Percentiles rank a stretch among this genome's conserved stretches.
Conservation (phyloP, 805 yeast genomes). For the Metschnikowia kofuensis region DNA sequence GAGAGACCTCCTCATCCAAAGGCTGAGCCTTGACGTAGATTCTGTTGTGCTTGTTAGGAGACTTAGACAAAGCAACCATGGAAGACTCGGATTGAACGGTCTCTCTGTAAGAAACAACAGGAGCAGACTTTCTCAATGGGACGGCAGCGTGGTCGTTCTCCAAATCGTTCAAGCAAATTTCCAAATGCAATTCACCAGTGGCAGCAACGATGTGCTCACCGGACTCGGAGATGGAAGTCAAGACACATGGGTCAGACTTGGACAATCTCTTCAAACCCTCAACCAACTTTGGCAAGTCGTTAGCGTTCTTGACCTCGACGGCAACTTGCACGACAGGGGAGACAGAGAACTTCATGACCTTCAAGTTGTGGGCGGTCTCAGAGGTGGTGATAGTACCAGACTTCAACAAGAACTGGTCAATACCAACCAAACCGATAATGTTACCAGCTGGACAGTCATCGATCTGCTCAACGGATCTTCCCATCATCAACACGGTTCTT, state of each 20-base stretch:
- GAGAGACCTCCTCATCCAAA: slow-evolving; percentile 85
- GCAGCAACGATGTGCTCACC: slow-evolving; percentile 99
- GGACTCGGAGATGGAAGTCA: slow-evolving; percentile 79
- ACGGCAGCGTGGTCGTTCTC: slow-evolving; percentile 99
- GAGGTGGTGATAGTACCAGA: slow-evolving; percentile 98
- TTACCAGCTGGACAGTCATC: slow-evolving; percentile 99
- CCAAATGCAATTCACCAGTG: slow-evolving; percentile 99
- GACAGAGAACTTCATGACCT: slow-evolving; percentile 99
- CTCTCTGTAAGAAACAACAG: slow-evolving; percentile 98
- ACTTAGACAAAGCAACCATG: slow-evolving; percentile 95
- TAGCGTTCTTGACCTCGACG: slow-evolving; percentile 99
- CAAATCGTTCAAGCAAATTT: slow-evolving; percentile 93
- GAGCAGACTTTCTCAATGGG: slow-evolving; percentile 96
- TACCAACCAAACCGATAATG: slow-evolving; percentile 99
- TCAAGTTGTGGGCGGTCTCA: slow-evolving; percentile 98
- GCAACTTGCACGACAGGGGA: slow-evolving; percentile 99
- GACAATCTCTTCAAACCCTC: slow-evolving; percentile 99
- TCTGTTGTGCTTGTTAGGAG: slow-evolving; percentile 99
- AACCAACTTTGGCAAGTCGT: slow-evolving; percentile 98
- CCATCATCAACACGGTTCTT: slow-evolving; percentile 99
- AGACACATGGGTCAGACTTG: slow-evolving; percentile 99
- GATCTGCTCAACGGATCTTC: slow-evolving; percentile 95
- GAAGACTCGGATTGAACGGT: slow-evolving; percentile 92
- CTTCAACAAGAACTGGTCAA: slow-evolving; percentile 98
- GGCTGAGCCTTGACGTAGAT: slow-evolving; percentile 97